These are phyloP conservation scores for Yarrowia galli DNA, from an alignment of 1,139 yeast species.

Conservation along the genomic window DNA sequence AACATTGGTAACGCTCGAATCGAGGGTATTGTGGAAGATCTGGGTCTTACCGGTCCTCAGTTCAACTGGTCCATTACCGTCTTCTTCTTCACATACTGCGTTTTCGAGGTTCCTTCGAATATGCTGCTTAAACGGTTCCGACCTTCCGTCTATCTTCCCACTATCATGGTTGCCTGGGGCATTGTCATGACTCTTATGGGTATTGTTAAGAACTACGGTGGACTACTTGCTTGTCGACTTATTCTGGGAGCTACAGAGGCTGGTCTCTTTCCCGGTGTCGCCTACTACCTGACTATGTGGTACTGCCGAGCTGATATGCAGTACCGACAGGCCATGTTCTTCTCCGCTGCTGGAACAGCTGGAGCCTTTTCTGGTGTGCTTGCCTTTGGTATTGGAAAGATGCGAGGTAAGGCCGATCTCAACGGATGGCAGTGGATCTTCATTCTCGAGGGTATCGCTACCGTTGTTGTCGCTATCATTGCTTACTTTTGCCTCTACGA, in stretches of 20 bases:
- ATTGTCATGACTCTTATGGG: conserved; percentile 66
- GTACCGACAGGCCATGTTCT: conserved; percentile 64
- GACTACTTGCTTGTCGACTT: conserved; percentile 62
- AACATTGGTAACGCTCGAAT: conserved; percentile 69
- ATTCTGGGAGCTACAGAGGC: conserved; percentile 67
- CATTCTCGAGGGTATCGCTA: conserved; percentile 60
- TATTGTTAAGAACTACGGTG: conserved; percentile 60
- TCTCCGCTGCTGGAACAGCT: conserved; percentile 53
- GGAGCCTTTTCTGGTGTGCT: conserved; percentile 51
- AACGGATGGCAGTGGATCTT: conserved; percentile 67
- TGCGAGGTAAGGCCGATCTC: conserved; percentile 46
- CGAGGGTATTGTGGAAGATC: conserved; percentile 62
- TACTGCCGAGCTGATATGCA: conserved; percentile 52
- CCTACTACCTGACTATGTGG: conserved; percentile 48
- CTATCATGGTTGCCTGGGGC: conserved; percentile 63
- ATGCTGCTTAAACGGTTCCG: conserved; percentile 50
- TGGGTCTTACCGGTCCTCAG: conserved; percentile 57
- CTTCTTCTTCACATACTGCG: conserved; percentile 63
- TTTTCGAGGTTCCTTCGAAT: conserved; percentile 63
- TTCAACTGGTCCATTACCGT: conserved; percentile 63
- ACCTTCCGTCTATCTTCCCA: conserved; percentile 57
- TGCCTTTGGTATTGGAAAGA: conserved; percentile 53
- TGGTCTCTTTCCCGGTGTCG: conserved; percentile 62
- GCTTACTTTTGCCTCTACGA: conserved; percentile 61
- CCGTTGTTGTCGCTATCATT: conserved; percentile 58